Percentiles rank a stretch among this genome's conserved stretches.
Conservation (phyloP, 1,139 yeast species). For the Lodderomyces theae region DNA sequence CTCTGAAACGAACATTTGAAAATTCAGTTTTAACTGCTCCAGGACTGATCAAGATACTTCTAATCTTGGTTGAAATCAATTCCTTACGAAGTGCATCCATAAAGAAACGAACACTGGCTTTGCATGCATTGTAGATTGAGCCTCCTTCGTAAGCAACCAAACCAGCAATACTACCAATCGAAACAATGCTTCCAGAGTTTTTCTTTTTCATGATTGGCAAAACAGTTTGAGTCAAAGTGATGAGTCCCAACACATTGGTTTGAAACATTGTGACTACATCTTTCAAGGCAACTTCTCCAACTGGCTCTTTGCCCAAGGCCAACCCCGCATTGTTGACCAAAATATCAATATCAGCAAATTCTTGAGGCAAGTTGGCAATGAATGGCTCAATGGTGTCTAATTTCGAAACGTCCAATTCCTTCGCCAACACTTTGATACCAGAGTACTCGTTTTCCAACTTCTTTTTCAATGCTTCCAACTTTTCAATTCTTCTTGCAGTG, state of each 20-base stretch:
- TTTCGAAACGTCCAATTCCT: constrained; percentile 60
- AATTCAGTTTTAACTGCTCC: constrained; percentile 55
- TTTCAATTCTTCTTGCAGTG: constrained; percentile 67
- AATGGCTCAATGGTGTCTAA: constrained; percentile 50
- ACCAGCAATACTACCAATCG: constrained; percentile 52
- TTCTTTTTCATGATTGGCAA: constrained; percentile 60
- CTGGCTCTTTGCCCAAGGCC: constrained; percentile 66
- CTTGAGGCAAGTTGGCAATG: constrained; percentile 48
- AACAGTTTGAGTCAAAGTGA: constrained; percentile 65
- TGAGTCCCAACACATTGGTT: constrained; percentile 73
- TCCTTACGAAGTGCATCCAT: constrained; percentile 49
- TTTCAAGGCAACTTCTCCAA: constrained; percentile 52
- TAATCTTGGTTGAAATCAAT: constrained; percentile 41
- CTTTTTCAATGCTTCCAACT: constrained; percentile 44
- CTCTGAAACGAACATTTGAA: constrained; percentile 45
- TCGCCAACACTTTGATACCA: constrained; percentile 44
- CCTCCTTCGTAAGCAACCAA: constrained; percentile 54
- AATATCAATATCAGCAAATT: constrained; percentile 57
- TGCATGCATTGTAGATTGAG: constrained; percentile 49
- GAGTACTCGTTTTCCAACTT: constrained; percentile 48
- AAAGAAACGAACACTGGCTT: constrained; percentile 47
- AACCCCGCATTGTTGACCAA: constrained; percentile 81
- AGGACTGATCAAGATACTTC: constrained; percentile 51
- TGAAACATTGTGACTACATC: constrained; percentile 66
- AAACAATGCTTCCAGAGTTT: constrained; percentile 47